phyloP scores from a whole-genome alignment of 176 grass and related monocot genomes.

The Musa troglodytarum region DNA sequence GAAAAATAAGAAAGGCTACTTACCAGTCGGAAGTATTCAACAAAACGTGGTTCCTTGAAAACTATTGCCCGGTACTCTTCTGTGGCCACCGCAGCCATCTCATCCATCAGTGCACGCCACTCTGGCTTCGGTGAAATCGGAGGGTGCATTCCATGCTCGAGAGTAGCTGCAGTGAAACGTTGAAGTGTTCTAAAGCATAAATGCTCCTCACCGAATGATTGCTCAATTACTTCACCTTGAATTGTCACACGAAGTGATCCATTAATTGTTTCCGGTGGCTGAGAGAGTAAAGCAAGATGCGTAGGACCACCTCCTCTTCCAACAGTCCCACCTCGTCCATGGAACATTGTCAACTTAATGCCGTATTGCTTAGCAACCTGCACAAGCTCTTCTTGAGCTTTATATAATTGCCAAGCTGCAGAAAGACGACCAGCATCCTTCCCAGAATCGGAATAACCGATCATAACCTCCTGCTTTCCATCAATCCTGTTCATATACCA shows the following conservation, averaged over 20 bases:
- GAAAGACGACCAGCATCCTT: conserved; percentile 95
- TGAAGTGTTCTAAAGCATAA: conserved; percentile 96
- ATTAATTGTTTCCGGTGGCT: conserved; percentile 81
- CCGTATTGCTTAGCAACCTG: conserved; percentile 89
- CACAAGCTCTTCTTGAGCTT: conserved; percentile 91
- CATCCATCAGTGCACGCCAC: conserved; percentile 87
- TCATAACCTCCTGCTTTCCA: conserved; percentile 98
- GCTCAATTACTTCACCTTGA: conserved; percentile 93
- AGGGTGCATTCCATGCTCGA: conserved; percentile 96
- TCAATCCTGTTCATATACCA: conserved; percentile 90
- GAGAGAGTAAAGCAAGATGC: conserved; percentile 92
- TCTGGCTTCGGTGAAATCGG: conserved; percentile 82
- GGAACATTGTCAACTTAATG: conserved; percentile 95
- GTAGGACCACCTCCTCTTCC: conserved; percentile 94
- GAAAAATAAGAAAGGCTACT: conserved; percentile 1
- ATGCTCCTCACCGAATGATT: conserved; percentile 89
- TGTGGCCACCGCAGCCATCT: conserved; percentile 80
- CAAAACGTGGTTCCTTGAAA: conserved; percentile 84
- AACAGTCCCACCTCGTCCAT: conserved; percentile 91
- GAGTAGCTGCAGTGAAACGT: conserved; percentile 84
- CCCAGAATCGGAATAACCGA: conserved; percentile 96
- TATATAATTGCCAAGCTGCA: conserved; percentile 97
- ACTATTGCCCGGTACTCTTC: conserved; percentile 83
- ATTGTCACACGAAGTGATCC: conserved; percentile 92
- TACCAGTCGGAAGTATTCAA: conserved; percentile 95